Evolutionary conservation across 129 eudicot genomes (phyloP).

Genomic region (Flaveria bidentis): DNA sequence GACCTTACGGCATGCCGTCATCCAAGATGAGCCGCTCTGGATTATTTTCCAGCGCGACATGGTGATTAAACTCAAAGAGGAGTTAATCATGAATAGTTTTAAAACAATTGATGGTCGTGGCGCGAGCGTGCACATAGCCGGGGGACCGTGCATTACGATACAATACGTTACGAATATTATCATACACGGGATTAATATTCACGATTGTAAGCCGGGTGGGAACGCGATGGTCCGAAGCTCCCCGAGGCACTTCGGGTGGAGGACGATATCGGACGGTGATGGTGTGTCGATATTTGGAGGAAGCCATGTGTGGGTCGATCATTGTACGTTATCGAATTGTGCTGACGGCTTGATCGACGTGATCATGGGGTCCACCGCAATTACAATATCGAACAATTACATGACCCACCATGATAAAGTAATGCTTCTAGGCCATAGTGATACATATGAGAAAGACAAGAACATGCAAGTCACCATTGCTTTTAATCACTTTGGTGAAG

Average conservation of each 20-base stretch:
- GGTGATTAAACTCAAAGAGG: slow-evolving; percentile 15
- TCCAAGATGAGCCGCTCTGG: slow-evolving; percentile 18
- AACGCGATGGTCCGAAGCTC: slow-evolving; percentile 13
- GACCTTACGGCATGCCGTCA: not conserved
- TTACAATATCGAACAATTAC: slow-evolving; percentile 58
- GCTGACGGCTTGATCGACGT: slow-evolving; percentile 15
- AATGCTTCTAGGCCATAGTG: slow-evolving; percentile 74
- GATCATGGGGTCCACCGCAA: slow-evolving; percentile 20
- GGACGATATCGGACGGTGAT: slow-evolving; percentile 6
- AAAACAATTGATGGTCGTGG: slow-evolving; percentile 7
- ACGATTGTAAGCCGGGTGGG: slow-evolving; percentile 13
- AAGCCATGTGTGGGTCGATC: slow-evolving; percentile 21
- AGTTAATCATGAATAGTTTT: slow-evolving; percentile 15
- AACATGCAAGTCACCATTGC: slow-evolving; percentile 23
- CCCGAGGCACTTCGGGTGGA: slow-evolving; percentile 10
- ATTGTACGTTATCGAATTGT: slow-evolving; percentile 12
- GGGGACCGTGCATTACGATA: slow-evolving; percentile 16
- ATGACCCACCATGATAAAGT: slow-evolving; percentile 75
- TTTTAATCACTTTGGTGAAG: slow-evolving; percentile 21
- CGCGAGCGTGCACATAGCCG: slow-evolving; percentile 8
- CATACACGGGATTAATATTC: not conserved
- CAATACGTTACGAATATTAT: slow-evolving; percentile 9
- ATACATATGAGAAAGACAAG: slow-evolving; percentile 33
- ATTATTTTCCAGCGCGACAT: slow-evolving; percentile 20
- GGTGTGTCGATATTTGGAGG: slow-evolving; percentile 17